Conservation (phyloP, 2,329 filamentous ascomycete species). For the Septoria linicola region DNA sequence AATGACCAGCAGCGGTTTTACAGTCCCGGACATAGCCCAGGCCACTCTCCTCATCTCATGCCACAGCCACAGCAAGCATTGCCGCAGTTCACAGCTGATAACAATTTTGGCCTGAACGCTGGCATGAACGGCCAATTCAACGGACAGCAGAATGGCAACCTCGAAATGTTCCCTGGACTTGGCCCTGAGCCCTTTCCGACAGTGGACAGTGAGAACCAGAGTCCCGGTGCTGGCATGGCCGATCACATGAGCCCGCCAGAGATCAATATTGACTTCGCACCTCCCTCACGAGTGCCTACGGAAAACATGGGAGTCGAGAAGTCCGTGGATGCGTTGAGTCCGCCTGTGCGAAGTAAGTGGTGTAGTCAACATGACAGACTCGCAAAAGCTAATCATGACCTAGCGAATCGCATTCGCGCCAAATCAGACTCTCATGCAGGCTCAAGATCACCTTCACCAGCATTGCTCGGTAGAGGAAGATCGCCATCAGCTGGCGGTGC, state of each 20-base stretch:
- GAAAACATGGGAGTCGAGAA: conserved; percentile 49
- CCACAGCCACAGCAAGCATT: conserved; percentile 65
- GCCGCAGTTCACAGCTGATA: conserved; percentile 48
- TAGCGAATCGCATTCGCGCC: conserved; percentile 52
- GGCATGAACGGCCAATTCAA: conserved; percentile 50
- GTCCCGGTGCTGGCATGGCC: conserved; percentile 60
- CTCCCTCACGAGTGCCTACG: conserved; percentile 55
- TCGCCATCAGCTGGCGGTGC: conserved; percentile 38
- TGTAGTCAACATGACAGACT: not conserved
- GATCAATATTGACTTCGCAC: conserved; percentile 91
- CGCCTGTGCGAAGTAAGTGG: conserved; percentile 64
- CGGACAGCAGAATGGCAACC: conserved; percentile 45
- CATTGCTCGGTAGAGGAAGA: conserved; percentile 34
- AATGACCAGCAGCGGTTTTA: conserved; percentile 55
- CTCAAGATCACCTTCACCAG: conserved; percentile 47
- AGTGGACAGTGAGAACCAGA: conserved; percentile 46
- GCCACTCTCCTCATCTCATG: conserved; percentile 61
- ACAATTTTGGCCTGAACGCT: conserved; percentile 49
- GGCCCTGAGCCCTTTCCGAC: conserved; percentile 51
- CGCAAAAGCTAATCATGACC: not conserved
- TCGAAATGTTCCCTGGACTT: conserved; percentile 53
- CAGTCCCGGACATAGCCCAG: conserved; percentile 52
- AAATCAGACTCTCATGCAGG: conserved; percentile 62
- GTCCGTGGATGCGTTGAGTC: conserved; percentile 77
- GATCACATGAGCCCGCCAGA: conserved; percentile 85